Evolutionary conservation across 2,329 filamentous ascomycete species (phyloP).

Genomic region (Rhytidhysteron rufulum): DNA sequence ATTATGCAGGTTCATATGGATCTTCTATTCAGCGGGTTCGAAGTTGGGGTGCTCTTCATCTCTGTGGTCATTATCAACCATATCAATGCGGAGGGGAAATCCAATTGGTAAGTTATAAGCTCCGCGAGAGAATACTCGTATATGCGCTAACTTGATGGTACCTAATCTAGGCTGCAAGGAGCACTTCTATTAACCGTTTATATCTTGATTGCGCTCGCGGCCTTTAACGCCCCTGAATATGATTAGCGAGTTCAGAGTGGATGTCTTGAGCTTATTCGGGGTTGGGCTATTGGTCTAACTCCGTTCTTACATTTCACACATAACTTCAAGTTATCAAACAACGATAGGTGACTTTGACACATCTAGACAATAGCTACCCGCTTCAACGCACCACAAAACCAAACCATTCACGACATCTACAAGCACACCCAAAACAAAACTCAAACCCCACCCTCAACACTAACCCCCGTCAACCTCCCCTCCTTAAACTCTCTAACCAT

Average conservation of each 20-base stretch:
- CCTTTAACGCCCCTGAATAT: no score
- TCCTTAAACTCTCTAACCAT: conserved; percentile 36
- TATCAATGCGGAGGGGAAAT: conserved; percentile 7
- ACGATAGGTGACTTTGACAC: no score
- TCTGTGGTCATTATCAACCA: conserved; percentile 7
- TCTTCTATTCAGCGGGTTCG: conserved; percentile 7
- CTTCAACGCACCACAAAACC: no score
- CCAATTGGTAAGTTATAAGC: conserved; percentile 5
- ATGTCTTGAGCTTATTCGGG: no score
- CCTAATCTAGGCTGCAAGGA: conserved; percentile 2
- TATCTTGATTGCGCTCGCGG: conserved; percentile 3
- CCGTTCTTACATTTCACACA: no score
- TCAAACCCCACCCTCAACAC: not conserved
- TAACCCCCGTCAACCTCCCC: conserved; percentile 18
- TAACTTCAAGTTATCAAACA: no score
- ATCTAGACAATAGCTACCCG: no score
- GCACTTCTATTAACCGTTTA: conserved; percentile 5
- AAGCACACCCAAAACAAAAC: no score
- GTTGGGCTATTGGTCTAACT: no score
- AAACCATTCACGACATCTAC: no score
- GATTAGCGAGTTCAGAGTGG: no score
- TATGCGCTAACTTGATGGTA: not conserved
- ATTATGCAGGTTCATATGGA: conserved; percentile 9
- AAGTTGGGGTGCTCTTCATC: conserved; percentile 4
- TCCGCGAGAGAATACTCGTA: not conserved